phyloP scores from a whole-genome alignment of 441 rosid genomes.

The Populus hybrid region DNA sequence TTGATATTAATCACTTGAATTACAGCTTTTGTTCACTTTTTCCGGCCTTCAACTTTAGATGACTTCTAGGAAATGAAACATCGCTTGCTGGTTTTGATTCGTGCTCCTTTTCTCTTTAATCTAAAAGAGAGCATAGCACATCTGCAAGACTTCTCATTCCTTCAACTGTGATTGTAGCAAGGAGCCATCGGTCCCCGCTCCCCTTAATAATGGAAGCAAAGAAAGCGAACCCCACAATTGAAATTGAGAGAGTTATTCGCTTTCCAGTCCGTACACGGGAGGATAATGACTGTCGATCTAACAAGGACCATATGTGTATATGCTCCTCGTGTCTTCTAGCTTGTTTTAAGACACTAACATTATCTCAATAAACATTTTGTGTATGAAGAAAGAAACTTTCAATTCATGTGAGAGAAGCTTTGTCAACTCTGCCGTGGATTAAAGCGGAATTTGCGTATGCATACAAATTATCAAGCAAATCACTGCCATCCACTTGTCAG shows the following conservation, averaged over 20 bases:
- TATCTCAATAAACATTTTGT: constrained; percentile 29
- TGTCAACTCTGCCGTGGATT: constrained; percentile 18
- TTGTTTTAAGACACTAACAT: constrained; percentile 28
- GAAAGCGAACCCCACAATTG: constrained; percentile 12
- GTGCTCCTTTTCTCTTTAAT: background rate
- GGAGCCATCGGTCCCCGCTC: background rate
- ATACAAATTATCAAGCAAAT: constrained; percentile 6
- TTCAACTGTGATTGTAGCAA: background rate
- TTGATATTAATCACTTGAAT: constrained; percentile 16
- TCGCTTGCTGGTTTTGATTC: background rate
- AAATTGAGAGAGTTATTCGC: constrained; percentile 16
- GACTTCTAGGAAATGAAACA: constrained; percentile 17
- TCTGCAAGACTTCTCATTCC: background rate
- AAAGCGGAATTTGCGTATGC: background rate
- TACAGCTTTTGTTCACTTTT: constrained; percentile 19
- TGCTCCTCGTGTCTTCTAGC: constrained; percentile 22
- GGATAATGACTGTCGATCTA: constrained; percentile 37
- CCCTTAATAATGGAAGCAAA: constrained; percentile 4
- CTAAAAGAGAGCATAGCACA: constrained; percentile 16
- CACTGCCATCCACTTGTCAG: constrained; percentile 28
- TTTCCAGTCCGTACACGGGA: constrained; percentile 37
- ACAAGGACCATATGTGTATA: constrained; percentile 29
- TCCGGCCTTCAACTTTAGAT: background rate
- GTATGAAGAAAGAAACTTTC: constrained; percentile 38
- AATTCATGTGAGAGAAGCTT: constrained; percentile 18